Evolutionary conservation across 768 basidiomycete genomes (phyloP).

Genomic region (Paxillus rubicundulus): DNA sequence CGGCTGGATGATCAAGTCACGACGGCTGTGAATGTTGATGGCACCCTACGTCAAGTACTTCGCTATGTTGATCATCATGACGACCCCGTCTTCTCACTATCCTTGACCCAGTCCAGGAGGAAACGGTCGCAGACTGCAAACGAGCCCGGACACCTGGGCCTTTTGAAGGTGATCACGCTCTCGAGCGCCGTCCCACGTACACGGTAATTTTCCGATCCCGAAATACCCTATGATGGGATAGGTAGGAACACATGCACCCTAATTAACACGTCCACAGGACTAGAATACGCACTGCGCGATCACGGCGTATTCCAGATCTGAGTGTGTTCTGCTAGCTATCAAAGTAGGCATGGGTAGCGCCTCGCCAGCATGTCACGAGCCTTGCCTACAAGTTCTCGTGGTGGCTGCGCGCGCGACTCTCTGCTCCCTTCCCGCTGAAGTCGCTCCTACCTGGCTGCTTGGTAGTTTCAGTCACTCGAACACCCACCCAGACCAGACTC

Average conservation of each 20-base stretch:
- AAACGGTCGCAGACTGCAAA: not conserved
- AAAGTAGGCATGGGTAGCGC: not conserved
- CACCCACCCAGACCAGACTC: not conserved
- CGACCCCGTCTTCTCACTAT: not conserved
- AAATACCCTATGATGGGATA: not conserved
- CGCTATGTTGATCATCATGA: not conserved
- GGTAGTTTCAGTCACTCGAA: not conserved
- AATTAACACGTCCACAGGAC: conserved; percentile 9
- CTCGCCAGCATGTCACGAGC: conserved; percentile 4
- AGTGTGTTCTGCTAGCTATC: not conserved
- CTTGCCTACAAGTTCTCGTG: not conserved
- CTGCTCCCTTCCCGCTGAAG: not conserved
- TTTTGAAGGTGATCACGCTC: not conserved
- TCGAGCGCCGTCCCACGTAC: not conserved
- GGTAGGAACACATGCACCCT: not conserved
- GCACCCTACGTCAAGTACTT: too few species aligned
- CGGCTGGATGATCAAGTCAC: not conserved
- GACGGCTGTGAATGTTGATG: too few species aligned
- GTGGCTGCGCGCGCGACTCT: not conserved
- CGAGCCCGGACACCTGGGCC: not conserved
- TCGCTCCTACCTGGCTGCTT: not conserved
- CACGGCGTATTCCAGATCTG: too few species aligned
- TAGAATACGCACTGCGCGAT: too few species aligned
- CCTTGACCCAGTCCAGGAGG: not conserved
- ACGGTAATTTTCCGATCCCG: not conserved